Percentiles rank a stretch among this genome's conserved stretches.
These are phyloP conservation scores for Endotrypanum monterogeii DNA, from an alignment of 208 protist genomes.

Conservation along the genomic window DNA sequence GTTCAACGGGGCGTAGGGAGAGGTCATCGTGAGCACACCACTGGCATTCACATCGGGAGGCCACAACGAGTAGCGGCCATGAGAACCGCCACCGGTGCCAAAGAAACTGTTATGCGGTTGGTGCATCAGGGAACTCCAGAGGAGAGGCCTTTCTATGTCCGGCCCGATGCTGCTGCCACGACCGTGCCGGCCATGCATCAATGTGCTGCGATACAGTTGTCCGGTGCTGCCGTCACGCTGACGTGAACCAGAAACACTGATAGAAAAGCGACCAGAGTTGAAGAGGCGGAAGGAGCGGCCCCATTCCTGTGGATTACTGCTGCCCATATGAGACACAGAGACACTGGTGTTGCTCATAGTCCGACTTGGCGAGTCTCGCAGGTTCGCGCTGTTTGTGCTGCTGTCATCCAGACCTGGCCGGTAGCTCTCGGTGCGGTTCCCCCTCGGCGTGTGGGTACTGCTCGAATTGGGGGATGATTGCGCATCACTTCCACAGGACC, in stretches of 20 bases:
- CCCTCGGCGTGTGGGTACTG: constrained; percentile 33
- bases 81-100: constrained; percentile 7
- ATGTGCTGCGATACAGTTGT: constrained; percentile 38
- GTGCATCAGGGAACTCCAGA: constrained; percentile 17
- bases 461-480: constrained; percentile 25
- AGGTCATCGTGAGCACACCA: constrained; percentile 20
- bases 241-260: constrained; percentile 26
- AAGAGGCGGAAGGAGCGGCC: constrained; percentile 79
- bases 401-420: constrained; percentile 22
- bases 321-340: constrained; percentile 61
- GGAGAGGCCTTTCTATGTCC: constrained; percentile 18
- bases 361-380: constrained; percentile 36
- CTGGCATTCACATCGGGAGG: constrained; percentile 17
- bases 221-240: constrained; percentile 33
- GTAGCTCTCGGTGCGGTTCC: constrained; percentile 46
- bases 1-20: constrained; percentile 6
- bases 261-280: constrained; percentile 48
- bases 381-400: constrained; percentile 24
- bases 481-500: constrained; percentile 20
- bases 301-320: constrained; percentile 60
- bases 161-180: constrained; percentile 28
- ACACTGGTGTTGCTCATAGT: constrained; percentile 65
- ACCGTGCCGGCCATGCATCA: constrained; percentile 17
- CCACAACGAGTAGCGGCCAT: constrained; percentile 25
- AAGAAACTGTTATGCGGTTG: constrained; percentile 30